Conservation (phyloP, 2,329 filamentous ascomycete species). For the Colletotrichum cuscutae region DNA sequence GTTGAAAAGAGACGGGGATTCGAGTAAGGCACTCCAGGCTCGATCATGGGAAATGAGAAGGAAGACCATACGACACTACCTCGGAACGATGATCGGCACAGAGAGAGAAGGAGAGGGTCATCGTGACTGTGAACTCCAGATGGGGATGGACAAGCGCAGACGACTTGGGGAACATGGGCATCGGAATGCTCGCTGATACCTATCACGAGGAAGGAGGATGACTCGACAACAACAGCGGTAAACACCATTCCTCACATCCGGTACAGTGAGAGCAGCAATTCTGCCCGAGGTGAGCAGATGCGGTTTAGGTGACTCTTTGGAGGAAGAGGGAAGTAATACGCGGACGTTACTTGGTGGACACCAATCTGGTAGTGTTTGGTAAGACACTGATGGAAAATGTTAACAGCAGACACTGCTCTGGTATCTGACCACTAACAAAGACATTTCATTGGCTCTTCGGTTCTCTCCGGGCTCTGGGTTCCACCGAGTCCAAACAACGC, state of each 20-base stretch:
- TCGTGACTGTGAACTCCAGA: background rate
- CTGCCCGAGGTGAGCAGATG: background rate
- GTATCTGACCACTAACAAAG: background rate
- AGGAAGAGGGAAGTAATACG: background rate
- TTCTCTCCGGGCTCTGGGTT: background rate
- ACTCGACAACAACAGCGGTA: background rate
- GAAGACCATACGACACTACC: background rate
- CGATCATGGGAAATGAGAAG: too few relatives aligned
- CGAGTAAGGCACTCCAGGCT: background rate
- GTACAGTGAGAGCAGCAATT: background rate
- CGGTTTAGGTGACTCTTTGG: background rate
- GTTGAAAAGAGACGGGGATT: background rate
- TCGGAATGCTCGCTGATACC: background rate
- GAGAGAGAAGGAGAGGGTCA: background rate
- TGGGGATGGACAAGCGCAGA: background rate
- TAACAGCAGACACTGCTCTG: background rate
- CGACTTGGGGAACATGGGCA: background rate
- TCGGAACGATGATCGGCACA: background rate
- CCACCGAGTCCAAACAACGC: background rate
- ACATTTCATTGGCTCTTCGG: background rate
- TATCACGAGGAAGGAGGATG: background rate
- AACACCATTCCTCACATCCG: too few relatives aligned
- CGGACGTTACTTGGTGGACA: background rate
- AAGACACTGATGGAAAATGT: fast-evolving
- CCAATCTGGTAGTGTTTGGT: background rate